These are phyloP conservation scores for Phytophthora palmivora DNA, from an alignment of 352 stramenopile species.

Conservation along the genomic window DNA sequence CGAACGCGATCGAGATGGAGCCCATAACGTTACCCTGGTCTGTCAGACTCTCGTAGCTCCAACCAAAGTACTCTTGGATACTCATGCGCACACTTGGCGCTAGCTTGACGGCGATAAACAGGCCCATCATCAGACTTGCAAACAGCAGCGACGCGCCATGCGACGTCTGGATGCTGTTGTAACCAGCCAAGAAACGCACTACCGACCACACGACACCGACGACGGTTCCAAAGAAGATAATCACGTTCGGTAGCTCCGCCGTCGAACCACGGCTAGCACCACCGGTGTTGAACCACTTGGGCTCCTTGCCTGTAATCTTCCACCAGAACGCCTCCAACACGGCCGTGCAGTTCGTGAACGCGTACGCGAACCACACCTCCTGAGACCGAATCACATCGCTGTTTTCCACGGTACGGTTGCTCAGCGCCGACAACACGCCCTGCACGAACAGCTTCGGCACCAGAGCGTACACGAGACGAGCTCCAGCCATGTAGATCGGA, in stretches of 20 bases:
- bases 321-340: constrained; percentile 83
- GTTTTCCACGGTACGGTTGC: constrained; percentile 86
- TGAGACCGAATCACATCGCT: constrained; percentile 86
- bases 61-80: constrained; percentile 91
- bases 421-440: constrained; percentile 75
- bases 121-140: constrained; percentile 81
- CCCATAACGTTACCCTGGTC: constrained; percentile 88
- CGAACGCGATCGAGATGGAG: constrained; percentile 73
- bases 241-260: constrained; percentile 76
- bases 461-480: constrained; percentile 75
- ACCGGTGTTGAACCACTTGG: constrained; percentile 84
- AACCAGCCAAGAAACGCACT: constrained; percentile 81
- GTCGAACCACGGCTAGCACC: constrained; percentile 70
- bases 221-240: constrained; percentile 77
- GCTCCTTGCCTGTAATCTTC: constrained; percentile 85
- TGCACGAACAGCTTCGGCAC: constrained; percentile 85
- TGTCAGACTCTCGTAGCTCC: constrained; percentile 86
- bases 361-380: constrained; percentile 87
- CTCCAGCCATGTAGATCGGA: constrained; percentile 81
- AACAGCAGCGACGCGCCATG: constrained; percentile 79
- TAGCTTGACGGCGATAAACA: constrained; percentile 85
- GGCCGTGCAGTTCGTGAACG: constrained; percentile 82
- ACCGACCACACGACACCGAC: constrained; percentile 75
- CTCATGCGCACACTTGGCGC: constrained; percentile 85
- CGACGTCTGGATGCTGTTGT: constrained; percentile 78